Evolutionary conservation across 148 eudicot genomes (phyloP), one percentile per base, ranked within the genome.

Genomic region (Camellia japonica): DNA sequence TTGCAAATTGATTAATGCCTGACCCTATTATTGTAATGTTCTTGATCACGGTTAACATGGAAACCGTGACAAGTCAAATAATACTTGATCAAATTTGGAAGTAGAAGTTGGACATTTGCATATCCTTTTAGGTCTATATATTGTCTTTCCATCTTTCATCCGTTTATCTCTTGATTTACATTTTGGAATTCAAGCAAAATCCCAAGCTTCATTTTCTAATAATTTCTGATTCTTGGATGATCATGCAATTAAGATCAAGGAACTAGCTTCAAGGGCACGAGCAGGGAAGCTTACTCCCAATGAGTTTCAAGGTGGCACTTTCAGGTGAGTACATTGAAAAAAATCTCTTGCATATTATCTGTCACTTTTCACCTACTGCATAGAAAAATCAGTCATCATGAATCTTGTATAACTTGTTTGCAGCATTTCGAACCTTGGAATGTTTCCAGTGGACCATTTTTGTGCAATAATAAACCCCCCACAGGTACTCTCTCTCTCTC

Each of bases 301-400:
- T 61, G 99, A 96, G 82, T 96, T 96, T 76, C 99, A 93, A 88
- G 99, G 99, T 76, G 99, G 99, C 81, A 91, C 99, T 72, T 96
- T 96, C 86, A 93, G 99, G 99, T 96, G 80, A 78, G 83, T 78
- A 68, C n/a, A 12, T 15, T 63, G 15, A 47, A 52, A 71, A 76
- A 69, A 59, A 55, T 18, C 56, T 12, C n/a, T n/a, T 0, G 1
- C 38, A 20, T 5, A 5, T n/a, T 71, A 1, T 18, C 56, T 23
- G 30, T 12, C 19, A 43, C 7, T 42, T 8, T n/a, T 2, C 9
- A 11, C 62, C 6, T 79, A 8, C 20, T 72, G 56, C 77, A n/a
- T 41, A 7, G 8, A 6, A 49, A 65, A 62, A n/a, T 30, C 3
- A 68, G 65, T 60, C 20, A 19, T 59, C 56, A 11, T 76, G 46